Evolutionary conservation across 2,329 filamentous ascomycete genomes (phyloP), one percentile per base, ranked within the genome.

Genomic region (Thelonectria rubi): DNA sequence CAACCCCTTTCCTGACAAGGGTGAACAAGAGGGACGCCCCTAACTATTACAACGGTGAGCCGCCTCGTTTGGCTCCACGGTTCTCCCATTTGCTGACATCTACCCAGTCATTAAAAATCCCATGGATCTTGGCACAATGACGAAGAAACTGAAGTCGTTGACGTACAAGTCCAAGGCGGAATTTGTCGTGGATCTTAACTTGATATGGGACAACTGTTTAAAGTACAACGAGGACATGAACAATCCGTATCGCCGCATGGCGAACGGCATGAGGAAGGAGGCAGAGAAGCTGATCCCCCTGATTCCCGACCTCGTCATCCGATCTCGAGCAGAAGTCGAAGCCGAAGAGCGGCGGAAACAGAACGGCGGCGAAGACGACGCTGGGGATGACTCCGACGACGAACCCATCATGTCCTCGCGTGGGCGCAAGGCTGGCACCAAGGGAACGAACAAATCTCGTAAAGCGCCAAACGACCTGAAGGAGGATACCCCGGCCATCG

Each of bases 341-440:
- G 91, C 91, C 15, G 92, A 95, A 69, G 88, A 91, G 76, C 87
- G 94, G 55, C 86, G 93, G 64, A 91, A 95, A 74, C 92, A 96
- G 71, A 92, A 94, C 64, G 93, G 95, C 52, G 90, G 90, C 47
- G 91, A 93, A 63, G 88, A 92, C 66, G 93, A 94, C 69, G 91
- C 84, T 40, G 92, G 86, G 26, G 94, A 97, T 61, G 94, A 97
- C 76, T 97, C 93, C 69, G 94, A 98, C 72, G 94, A 98, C 74
- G 94, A 97, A 77, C 95, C 95, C 9, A 98, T 99, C 73, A 98
- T 98, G 92, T 95, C 95, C 60, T 97, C 94, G 51, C 88, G 95
- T 67, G 95, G 95, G 55, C 90, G 95, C 46, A 97, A 94, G 75
- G 92, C 93, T 15, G 73, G 75, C 3, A 91, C 92, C 68, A 94